A percentile compares a stretch with the other conserved stretches of the same genome.
phyloP scores from a whole-genome alignment of 2,329 filamentous ascomycete genomes.

The Paracoccidioides lutzii region DNA sequence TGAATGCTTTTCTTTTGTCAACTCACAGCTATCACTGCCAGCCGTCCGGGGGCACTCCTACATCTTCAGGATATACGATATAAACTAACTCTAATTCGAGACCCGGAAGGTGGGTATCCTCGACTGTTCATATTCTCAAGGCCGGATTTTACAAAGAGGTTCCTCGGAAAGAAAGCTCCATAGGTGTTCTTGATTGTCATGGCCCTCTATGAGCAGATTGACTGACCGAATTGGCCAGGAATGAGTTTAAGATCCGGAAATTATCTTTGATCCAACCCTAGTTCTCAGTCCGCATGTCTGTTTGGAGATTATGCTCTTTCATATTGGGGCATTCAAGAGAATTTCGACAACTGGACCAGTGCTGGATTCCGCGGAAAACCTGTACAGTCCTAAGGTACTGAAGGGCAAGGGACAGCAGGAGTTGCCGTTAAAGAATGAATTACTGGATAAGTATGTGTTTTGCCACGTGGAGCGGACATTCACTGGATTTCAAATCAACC shows the following conservation, averaged over 20 bases:
- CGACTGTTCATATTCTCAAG: conserved; percentile 17
- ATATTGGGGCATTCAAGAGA: no score
- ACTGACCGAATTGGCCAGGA: no score
- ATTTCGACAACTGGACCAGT: no score
- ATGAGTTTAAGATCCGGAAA: no score
- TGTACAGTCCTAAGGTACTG: conserved; percentile 24
- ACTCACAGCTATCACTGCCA: conserved; percentile 20
- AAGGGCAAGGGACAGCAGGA: conserved; percentile 20
- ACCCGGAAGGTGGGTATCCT: conserved; percentile 12
- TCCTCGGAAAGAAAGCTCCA: no score
- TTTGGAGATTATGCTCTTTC: background rate
- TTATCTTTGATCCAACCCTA: no score
- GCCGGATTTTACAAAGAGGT: conserved; percentile 12
- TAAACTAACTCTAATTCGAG: conserved; percentile 16
- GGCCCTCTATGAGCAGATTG: no score
- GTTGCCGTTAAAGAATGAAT: conserved; percentile 21
- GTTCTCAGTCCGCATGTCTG: conserved; percentile 3
- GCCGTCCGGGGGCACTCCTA: conserved; percentile 6
- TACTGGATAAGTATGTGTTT: conserved; percentile 23
- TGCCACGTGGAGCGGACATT: conserved; percentile 15
- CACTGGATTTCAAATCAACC: conserved; percentile 16
- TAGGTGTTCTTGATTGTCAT: no score
- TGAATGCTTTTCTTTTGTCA: conserved; percentile 16
- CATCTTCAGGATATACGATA: conserved; percentile 17
- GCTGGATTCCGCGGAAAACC: no score